Evolutionary conservation across 768 basidiomycete species (phyloP).

Genomic region (Psilocybe cyanescens): DNA sequence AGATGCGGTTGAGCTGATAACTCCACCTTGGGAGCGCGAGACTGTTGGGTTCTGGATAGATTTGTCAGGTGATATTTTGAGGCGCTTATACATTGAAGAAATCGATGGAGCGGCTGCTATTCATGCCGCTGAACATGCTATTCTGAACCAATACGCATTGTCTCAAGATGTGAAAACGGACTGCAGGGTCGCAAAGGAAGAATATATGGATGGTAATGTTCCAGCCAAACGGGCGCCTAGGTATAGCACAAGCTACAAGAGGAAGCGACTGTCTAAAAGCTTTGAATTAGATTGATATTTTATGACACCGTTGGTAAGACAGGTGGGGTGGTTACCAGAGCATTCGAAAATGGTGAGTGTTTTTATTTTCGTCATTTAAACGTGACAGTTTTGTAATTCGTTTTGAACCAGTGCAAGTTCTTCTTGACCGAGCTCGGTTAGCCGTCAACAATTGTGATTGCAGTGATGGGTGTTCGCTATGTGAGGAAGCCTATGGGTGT

Average conservation of each 20-base stretch:
- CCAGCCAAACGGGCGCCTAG: slow-evolving; percentile 66
- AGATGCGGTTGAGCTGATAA: slow-evolving; percentile 79
- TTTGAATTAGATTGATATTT: slow-evolving; percentile 66
- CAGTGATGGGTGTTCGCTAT: slow-evolving; percentile 68
- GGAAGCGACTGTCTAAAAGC: neutral
- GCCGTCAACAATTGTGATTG: slow-evolving; percentile 68
- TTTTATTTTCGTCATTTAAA: neutral
- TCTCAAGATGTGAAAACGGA: slow-evolving; percentile 77
- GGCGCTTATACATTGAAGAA: slow-evolving; percentile 53
- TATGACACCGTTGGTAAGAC: slow-evolving; percentile 73
- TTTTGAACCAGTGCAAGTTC: slow-evolving; percentile 48
- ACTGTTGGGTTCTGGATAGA: slow-evolving; percentile 84
- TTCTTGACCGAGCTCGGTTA: slow-evolving; percentile 62
- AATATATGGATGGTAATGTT: slow-evolving; percentile 57
- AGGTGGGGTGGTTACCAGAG: slow-evolving; percentile 77
- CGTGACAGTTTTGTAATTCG: neutral
- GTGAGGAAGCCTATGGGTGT: slow-evolving; percentile 39
- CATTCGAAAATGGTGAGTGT: slow-evolving; percentile 76
- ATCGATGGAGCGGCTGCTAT: slow-evolving; percentile 80
- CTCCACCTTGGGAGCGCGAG: slow-evolving; percentile 75
- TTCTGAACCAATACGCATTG: slow-evolving; percentile 77
- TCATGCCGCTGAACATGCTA: slow-evolving; percentile 84
- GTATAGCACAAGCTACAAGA: slow-evolving; percentile 29
- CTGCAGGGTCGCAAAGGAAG: slow-evolving; percentile 81
- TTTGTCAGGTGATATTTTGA: slow-evolving; percentile 56